phyloP scores from a whole-genome alignment of 1,139 yeast genomes.

The Kodamaea derodonti region DNA sequence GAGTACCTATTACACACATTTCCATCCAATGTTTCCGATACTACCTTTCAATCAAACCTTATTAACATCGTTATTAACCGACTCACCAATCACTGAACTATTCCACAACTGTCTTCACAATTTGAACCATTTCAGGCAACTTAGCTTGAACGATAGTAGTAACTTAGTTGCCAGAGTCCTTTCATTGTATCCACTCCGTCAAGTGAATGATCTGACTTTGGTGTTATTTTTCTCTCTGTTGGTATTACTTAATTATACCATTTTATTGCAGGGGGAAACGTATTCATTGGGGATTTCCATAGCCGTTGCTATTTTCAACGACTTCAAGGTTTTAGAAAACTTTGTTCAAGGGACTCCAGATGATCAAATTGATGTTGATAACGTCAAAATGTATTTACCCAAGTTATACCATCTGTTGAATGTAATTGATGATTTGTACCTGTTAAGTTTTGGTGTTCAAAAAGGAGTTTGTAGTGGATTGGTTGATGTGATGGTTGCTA shows the following conservation, averaged over 20 bases:
- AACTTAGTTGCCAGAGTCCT: slow-evolving; percentile 39
- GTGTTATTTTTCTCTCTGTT: slow-evolving; percentile 44
- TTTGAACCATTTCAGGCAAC: slow-evolving; percentile 36
- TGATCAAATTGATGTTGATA: slow-evolving; percentile 26
- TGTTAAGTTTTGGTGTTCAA: slow-evolving; percentile 58
- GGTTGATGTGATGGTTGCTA: slow-evolving; percentile 14
- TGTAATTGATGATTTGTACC: slow-evolving; percentile 52
- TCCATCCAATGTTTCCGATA: slow-evolving; percentile 56
- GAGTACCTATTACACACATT: slow-evolving; percentile 44
- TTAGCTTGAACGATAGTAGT: slow-evolving; percentile 28
- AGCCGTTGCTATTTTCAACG: slow-evolving; percentile 55
- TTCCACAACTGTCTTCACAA: slow-evolving; percentile 51
- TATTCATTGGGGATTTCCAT: slow-evolving; percentile 54
- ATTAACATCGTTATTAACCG: slow-evolving; percentile 19
- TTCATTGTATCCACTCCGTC: slow-evolving; percentile 40
- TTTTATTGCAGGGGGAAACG: slow-evolving; percentile 54
- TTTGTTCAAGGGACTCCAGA: slow-evolving; percentile 16
- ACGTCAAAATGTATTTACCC: slow-evolving; percentile 40
- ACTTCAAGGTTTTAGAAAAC: slow-evolving; percentile 48
- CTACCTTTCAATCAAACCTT: slow-evolving; percentile 47
- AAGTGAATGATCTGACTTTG: slow-evolving; percentile 29
- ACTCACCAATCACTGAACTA: slow-evolving; percentile 38
- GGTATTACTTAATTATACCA: slow-evolving; percentile 51
- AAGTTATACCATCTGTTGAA: slow-evolving; percentile 47
- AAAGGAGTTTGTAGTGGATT: slow-evolving; percentile 22